phyloP scores from a whole-genome alignment of 306 rosid genomes.

The Lablab purpureus region DNA sequence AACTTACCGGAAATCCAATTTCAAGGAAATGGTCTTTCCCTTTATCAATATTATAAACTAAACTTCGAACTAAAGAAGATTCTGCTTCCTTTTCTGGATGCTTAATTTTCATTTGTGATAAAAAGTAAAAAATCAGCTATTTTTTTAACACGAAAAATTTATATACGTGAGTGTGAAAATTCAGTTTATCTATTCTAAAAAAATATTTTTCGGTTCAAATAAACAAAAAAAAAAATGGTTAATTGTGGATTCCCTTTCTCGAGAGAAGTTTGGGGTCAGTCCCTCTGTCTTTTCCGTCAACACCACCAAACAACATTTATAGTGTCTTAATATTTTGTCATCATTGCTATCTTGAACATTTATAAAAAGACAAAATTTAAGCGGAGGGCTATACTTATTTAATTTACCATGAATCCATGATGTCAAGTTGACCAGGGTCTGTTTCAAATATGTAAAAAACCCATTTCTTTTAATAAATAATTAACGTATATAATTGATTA shows the following conservation, averaged over 20 bases:
- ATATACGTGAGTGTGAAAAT: not conserved
- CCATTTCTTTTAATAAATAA: too few relatives aligned
- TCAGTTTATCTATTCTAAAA: too few relatives aligned
- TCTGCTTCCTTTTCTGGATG: not conserved
- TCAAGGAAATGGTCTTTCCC: conserved; percentile 26
- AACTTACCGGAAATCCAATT: not conserved
- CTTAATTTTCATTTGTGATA: not conserved
- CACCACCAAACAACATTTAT: not conserved
- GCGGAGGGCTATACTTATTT: too few relatives aligned
- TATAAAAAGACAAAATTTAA: too few relatives aligned
- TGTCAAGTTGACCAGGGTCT: too few relatives aligned
- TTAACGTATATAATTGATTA: too few relatives aligned
- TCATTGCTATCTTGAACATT: too few relatives aligned
- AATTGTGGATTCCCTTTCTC: too few relatives aligned
- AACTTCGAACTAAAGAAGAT: not conserved
- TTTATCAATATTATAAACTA: conserved; percentile 24
- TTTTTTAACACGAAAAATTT: not conserved
- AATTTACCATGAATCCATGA: too few relatives aligned
- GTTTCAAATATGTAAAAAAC: too few relatives aligned
- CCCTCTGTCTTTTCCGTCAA: not conserved
- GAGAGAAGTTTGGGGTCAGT: not conserved
- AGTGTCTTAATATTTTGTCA: not conserved
- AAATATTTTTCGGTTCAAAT: too few relatives aligned
- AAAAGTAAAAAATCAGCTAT: not conserved
- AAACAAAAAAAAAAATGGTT: too few relatives aligned